A percentile compares a stretch with the other conserved stretches of the same genome.
Conservation (phyloP, 306 rosid genomes). For the Sesbania bispinosa region DNA sequence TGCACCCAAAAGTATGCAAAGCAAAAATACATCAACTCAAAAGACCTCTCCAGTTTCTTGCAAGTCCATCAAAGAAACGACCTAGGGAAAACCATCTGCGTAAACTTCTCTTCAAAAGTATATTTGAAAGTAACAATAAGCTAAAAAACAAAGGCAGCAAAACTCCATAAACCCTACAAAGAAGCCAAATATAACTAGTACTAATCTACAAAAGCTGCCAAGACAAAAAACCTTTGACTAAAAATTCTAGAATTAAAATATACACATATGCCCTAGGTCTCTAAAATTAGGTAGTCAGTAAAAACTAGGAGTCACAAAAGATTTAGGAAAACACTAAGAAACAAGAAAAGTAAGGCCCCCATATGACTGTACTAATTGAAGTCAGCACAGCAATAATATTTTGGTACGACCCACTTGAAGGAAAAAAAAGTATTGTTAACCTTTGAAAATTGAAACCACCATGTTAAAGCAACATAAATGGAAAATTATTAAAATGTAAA, state of each 20-base stretch:
- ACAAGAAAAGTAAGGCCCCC: neutral
- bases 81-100: neutral
- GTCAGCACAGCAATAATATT: neutral
- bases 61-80: neutral
- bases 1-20: neutral
- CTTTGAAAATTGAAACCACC: neutral
- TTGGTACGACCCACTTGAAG: neutral
- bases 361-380: neutral
- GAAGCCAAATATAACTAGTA: neutral
- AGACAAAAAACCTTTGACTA: neutral
- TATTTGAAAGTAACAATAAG: neutral
- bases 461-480: neutral
- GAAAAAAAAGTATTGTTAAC: neutral
- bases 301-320: neutral
- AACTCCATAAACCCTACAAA: neutral
- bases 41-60: neutral
- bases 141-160: neutral
- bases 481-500: neutral
- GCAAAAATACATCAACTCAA: neutral
- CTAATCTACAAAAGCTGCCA: neutral
- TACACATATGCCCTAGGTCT: neutral
- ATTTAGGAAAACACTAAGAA: neutral
- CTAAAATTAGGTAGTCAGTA: neutral
- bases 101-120: neutral
- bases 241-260: neutral